Base-by-base conservation (phyloP, 129 eudicot species). In the Sambucus nigra region DNA sequence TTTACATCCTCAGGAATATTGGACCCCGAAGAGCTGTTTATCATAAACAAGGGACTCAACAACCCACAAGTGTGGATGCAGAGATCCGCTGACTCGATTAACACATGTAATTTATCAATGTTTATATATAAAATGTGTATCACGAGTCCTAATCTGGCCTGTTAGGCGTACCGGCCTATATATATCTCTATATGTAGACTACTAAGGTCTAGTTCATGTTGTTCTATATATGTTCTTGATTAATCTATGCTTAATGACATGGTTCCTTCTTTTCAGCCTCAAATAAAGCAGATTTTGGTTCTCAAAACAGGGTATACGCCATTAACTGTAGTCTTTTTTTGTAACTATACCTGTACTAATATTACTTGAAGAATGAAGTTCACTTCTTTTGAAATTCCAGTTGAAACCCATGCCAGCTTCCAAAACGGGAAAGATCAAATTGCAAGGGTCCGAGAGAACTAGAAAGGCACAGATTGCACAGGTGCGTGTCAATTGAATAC, bases 21-120 rank as follows among this genome's bases (percentile, higher is more conserved):
- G 45, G 77, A 87, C 64, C 70, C 61, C 11, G 86, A 80, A 59
- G 96, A 87, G 59, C 25, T 87, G 58, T 57, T 46, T 40, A 35
- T 68, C 38, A 26, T 87, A 40, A 87, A 80, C 69, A 60, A 60
- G 38, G 94, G 89, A 24, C 69, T 77, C 69, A 66, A 54, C 62
- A 57, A 57, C 50, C 12, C 45, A 14, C 77, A 73, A 51, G 21
- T 38, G 42, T 48, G 51, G 28, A 28, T 28, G 31, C 50, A 61
- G 31, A 69, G 55, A 53, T 27, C 68, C 33, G 40, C 52, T n/a
- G 63, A 53, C 47, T 57, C 68, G 31, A 62, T n/a, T n/a, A n/a
- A n/a, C n/a, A n/a, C n/a, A n/a, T n/a, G n/a, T n/a, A n/a, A n/a
- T n/a, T n/a, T n/a, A n/a, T n/a, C n/a, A 42, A 26, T 25, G 70